Percentiles rank a stretch among this genome's conserved stretches.
phyloP scores from a whole-genome alignment of 805 yeast species.

The Lachancea waltii region DNA sequence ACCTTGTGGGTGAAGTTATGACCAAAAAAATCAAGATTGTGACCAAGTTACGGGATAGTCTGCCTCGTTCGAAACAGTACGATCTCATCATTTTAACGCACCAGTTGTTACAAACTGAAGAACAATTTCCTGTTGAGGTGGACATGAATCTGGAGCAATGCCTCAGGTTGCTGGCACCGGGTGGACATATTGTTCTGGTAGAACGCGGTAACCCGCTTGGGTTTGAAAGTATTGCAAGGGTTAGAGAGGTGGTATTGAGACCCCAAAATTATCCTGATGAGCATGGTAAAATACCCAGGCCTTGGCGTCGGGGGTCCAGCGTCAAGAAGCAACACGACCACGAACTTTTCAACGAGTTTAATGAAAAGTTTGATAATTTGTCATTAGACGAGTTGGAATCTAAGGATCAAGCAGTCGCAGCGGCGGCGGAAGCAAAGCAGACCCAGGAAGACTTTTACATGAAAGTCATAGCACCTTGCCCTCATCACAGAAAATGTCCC shows the following conservation, averaged over 20 bases:
- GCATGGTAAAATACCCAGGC: constrained; percentile 60
- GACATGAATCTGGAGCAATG: constrained; percentile 59
- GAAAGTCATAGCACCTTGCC: constrained; percentile 78
- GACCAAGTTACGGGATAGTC: constrained; percentile 48
- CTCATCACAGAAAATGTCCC: constrained; percentile 84
- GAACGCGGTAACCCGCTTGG: constrained; percentile 91
- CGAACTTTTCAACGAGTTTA: constrained; percentile 10
- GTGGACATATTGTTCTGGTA: constrained; percentile 69
- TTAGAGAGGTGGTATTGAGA: constrained; percentile 83
- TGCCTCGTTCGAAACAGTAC: constrained; percentile 50
- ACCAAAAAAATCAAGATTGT: constrained; percentile 47
- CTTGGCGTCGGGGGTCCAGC: constrained; percentile 49
- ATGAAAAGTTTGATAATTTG: constrained; percentile 36
- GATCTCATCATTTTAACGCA: constrained; percentile 82
- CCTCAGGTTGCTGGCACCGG: constrained; percentile 59
- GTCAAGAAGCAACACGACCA: constrained; percentile 17
- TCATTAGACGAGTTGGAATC: constrained; percentile 41
- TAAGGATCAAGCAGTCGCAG: constrained; percentile 27
- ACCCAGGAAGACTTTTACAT: constrained; percentile 44
- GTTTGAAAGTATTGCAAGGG: constrained; percentile 81
- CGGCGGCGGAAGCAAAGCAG: constrained; percentile 4
- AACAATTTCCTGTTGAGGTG: constrained; percentile 62
- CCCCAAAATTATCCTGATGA: constrained; percentile 61
- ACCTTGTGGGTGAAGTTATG: constrained; percentile 47
- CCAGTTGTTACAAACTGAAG: constrained; percentile 56